Evolutionary conservation across 1,139 yeast genomes (phyloP).

Genomic region (Torulaspora pretoriensis): DNA sequence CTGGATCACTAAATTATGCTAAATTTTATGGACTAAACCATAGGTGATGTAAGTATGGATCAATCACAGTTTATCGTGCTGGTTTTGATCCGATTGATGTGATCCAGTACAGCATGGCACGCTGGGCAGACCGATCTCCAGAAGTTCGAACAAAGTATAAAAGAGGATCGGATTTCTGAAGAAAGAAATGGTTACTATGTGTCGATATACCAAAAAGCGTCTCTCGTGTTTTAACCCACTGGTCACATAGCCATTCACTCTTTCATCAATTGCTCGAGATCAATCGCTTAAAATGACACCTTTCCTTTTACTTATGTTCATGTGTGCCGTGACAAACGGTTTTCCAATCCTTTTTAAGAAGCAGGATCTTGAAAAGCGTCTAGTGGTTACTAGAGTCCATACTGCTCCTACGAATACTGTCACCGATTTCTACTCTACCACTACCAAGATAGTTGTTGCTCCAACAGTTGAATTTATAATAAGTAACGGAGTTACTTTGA

Average conservation of each 20-base stretch:
- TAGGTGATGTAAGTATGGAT: background rate
- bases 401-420: slow-evolving; percentile 58
- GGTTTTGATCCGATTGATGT: slow-evolving; percentile 1
- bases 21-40: background rate
- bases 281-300: background rate
- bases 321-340: slow-evolving; percentile 15
- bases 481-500: slow-evolving; percentile 58
- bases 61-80: slow-evolving; percentile 4
- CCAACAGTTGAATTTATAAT: slow-evolving; percentile 68
- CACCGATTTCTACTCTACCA: slow-evolving; percentile 51
- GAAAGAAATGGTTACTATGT: background rate
- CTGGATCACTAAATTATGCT: background rate
- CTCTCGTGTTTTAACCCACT: background rate
- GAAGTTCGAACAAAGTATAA: background rate
- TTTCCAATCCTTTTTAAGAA: slow-evolving; percentile 21
- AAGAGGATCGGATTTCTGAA: background rate
- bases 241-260: slow-evolving; percentile 3
- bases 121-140: background rate
- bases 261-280: background rate
- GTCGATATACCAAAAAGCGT: background rate
- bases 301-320: slow-evolving; percentile 6
- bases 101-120: slow-evolving; percentile 3
- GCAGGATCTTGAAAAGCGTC: slow-evolving; percentile 35
- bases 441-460: slow-evolving; percentile 55
- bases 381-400: slow-evolving; percentile 54